Base-by-base conservation (phyloP, 2,329 filamentous ascomycete genomes). In the Clonostachys byssicola region DNA sequence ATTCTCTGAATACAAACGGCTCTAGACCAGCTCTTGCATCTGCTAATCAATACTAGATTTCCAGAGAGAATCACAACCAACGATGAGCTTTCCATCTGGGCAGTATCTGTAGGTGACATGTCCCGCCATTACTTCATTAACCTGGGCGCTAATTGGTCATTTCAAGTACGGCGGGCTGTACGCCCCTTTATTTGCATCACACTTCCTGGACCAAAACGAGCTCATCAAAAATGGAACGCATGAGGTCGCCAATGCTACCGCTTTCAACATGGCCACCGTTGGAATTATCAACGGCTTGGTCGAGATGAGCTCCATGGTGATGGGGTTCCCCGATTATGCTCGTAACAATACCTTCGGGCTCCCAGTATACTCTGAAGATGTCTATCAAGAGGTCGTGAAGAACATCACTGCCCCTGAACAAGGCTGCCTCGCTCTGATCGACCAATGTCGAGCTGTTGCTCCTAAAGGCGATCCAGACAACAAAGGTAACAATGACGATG, bases 271-370 rank as follows among this genome's bases (percentile, higher is more conserved):
- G 5, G 69, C 69, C 6, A 78, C 83, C 0, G 63, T 89, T 0
- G 85, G 85, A 20, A 82, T 89, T 47, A 69, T 86, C 43, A 86
- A 89, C 59, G 85, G 83, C 5, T 77, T 82, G 47, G 68, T 89
- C 17, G 86, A 90, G 56, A 70, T 76, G 45, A 58, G 80, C 6
- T 70, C 81, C 2, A 80, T 88, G 63, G 70, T 68, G 3, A 72
- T 74, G 3, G 77, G 65, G 49, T 82, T 75, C 49, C 71, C 78
- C 0, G 57, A 63, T 3, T 82, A 81, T 56, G 76, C 77, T 1
- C 70, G 74, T 49, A 80, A 82, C 59, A 87, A 86, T 56, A 81
- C 82, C 0, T 90, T 86, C 56, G 80, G 74, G 5, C 71, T 88
- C 38, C 56, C 77, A 49, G 67, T 75, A 1, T 78, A 86, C 52